Base-by-base conservation (phyloP, 73 alveolate genomes). In the Paramecium primaurelia region DNA sequence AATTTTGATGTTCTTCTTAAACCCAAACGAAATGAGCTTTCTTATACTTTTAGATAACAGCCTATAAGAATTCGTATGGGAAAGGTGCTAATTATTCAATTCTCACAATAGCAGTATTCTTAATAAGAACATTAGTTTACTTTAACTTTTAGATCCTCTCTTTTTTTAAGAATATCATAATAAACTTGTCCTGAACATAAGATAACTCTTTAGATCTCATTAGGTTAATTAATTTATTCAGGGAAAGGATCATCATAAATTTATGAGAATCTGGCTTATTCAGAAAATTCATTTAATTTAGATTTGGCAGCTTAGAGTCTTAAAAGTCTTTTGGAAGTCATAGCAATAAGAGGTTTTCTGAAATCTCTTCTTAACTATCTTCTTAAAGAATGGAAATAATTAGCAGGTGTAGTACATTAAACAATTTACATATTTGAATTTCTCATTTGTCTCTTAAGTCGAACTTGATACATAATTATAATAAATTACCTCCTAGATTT, bases 171-270 rank as follows among this genome's bases (percentile, higher is more conserved):
- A 32, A 97, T 64, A 54, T 96, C 98, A 88, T 93, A 93, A 86
- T 95, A 94, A 30, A 96, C 98, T 92, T 97, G 92, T n/a, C 99
- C 98, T 34, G 98, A 95, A 86, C 99, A 97, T 86, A 97, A 71
- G 42, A 97, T 86, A 11, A 97, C 95, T 71, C 92, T 97, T 86
- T 92, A 93, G 30, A 60, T 86, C 30, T 84, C 51, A n/a, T 54
- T 92, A 6, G 95, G 94, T 6, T 71, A 42, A 40, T 28, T 34
- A 59, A 88, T 51, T 36, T 47, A 22, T 49, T 95, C 98, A 10
- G 84, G 92, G 93, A 69, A 89, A n/a, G 49, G 71, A 25, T 89
- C 94, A 30, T 47, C 77, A 92, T 84, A 92, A 40, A 86, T 77
- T 54, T 80, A 38, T 11, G 86, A 49, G 84, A 86, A 80, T n/a